These are phyloP conservation scores for Cordyceps cicadae DNA, from an alignment of 2,329 filamentous ascomycete species.

Conservation along the genomic window DNA sequence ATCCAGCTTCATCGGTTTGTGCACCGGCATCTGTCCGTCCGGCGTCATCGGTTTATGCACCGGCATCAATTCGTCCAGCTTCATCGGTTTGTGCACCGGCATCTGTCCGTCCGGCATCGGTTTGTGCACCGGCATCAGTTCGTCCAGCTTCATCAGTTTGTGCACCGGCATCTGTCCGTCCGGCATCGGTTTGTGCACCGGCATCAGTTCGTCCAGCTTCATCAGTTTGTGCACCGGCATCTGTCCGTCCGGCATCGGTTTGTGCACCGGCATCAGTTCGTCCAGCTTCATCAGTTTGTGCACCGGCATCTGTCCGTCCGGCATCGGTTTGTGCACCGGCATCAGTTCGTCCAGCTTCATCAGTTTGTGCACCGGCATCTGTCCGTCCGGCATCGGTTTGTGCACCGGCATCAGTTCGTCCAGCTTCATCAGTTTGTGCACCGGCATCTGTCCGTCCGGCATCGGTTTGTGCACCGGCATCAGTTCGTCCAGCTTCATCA, in stretches of 20 bases:
- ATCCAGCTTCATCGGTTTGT: not conserved
- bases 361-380: not conserved
- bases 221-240: not conserved
- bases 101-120: not conserved
- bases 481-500: not conserved
- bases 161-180: not conserved
- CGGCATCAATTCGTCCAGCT: not conserved
- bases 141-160: not conserved
- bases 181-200: not conserved
- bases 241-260: not conserved
- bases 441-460: not conserved
- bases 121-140: not conserved
- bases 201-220: not conserved
- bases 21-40: not conserved
- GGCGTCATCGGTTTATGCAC: not conserved
- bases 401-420: not conserved
- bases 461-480: not conserved
- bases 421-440: not conserved
- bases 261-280: no score
- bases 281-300: not conserved
- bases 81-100: not conserved
- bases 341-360: not conserved
- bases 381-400: not conserved
- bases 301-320: no score
- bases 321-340: not conserved